Evolutionary conservation across 768 basidiomycete species (phyloP), one percentile per base, ranked within the genome.

Genomic region (Boletus rubropictus): DNA sequence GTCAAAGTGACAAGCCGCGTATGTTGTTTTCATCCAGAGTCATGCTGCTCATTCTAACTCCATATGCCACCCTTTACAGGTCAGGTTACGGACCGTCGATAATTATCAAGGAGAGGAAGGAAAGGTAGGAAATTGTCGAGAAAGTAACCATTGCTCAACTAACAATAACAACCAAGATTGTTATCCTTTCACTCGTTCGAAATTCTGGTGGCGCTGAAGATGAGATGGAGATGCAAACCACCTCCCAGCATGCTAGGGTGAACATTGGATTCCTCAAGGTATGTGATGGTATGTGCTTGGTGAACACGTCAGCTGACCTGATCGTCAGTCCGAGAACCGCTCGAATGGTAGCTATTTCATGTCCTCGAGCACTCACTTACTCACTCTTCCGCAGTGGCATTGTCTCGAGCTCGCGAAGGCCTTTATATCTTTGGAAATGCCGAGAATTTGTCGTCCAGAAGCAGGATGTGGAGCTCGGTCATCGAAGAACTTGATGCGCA

Each of bases 91-190:
- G 5, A 89, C 86, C 0, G 77, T 89, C 2, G 86, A 90, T 51
- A 87, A 82, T 41, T 89, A 79, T 58, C 88, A 89, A 63, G 87
- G 86, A 3, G 79, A 84, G 49, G 85, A 86, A 66, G 81, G 77
- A 2, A 77, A 73, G 58, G 79, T 77, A 53, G 15, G 58, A 38
- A 0, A 32, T 1, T 3, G 17, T 35, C 9, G n/a, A 27, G 18
- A 10, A 5, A 9, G 9, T 21, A 5, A 3, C 5, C 9, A 4
- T 17, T 11, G 11, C 20, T 25, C 18, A 15, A 28, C 38, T 56
- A 42, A 48, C 36, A 2, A 46, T 40, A n/a, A 10, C 5, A 9
- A n/a, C n/a, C n/a, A 49, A 83, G 70, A 75, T 89, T 43, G 77
- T 89, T 27, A 85, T 89, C 22, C 69, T 89, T 8, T 86, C 84